A percentile compares a stretch with the other conserved stretches of the same genome.
phyloP scores from a whole-genome alignment of 176 grass and related monocot genomes.

The Zea mays region Zm-B73-REFERENCE-NAM-5.0 NC_050103.1:179627501-179628000 shows the following conservation, averaged over 20 bases:
- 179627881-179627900: slow-evolving; percentile 17
- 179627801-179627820: slow-evolving; percentile 2
- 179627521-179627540: slow-evolving; percentile 63
- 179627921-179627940: slow-evolving; percentile 87
- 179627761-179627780: background rate
- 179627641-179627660: slow-evolving; percentile 9
- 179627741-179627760: slow-evolving; percentile 28
- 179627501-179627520: slow-evolving; percentile 40
- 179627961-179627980: slow-evolving; percentile 86
- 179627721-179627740: background rate
- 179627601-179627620: slow-evolving; percentile 92
- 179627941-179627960: slow-evolving; percentile 90
- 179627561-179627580: slow-evolving; percentile 87
- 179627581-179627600: slow-evolving; percentile 96
- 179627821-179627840: background rate
- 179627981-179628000: slow-evolving; percentile 29
- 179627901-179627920: slow-evolving; percentile 54
- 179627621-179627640: slow-evolving; percentile 74
- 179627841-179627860: background rate
- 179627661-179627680: background rate
- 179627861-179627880: slow-evolving; percentile 4
- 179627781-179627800: background rate
- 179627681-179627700: background rate
- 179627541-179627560: slow-evolving; percentile 55
- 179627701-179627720: background rate